phyloP scores from a whole-genome alignment of 306 rosid genomes.

The Cyclanthera cordifolia region DNA sequence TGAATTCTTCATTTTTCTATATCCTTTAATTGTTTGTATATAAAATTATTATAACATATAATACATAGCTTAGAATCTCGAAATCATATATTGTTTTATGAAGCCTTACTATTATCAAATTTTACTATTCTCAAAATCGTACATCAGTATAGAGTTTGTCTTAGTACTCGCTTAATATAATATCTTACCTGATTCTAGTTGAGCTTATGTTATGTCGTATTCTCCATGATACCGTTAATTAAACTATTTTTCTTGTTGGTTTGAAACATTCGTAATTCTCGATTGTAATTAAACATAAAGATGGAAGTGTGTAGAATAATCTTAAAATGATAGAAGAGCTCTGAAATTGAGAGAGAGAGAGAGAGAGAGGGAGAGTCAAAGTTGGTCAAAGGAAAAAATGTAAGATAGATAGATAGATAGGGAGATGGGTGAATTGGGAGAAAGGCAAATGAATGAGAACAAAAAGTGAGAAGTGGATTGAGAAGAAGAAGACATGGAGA shows the following conservation, averaged over 20 bases:
- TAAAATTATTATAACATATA: background rate
- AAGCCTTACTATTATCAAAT: background rate
- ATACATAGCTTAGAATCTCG: no score
- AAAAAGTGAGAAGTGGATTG: slow-evolving; percentile 39
- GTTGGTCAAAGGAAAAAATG: background rate
- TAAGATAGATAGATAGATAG: background rate
- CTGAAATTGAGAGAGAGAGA: slow-evolving; percentile 1
- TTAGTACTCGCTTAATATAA: background rate
- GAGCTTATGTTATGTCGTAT: no score
- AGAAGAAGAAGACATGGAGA: slow-evolving; percentile 39
- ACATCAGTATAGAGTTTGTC: background rate
- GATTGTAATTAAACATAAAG: background rate
- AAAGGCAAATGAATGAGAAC: slow-evolving; percentile 84
- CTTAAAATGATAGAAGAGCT: background rate
- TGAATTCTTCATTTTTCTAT: background rate
- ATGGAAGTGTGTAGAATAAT: background rate
- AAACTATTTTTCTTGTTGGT: no score
- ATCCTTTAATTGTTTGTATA: background rate
- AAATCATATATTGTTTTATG: background rate
- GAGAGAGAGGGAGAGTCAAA: background rate
- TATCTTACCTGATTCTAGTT: background rate
- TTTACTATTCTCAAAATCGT: background rate
- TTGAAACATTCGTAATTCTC: background rate
- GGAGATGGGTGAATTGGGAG: background rate
- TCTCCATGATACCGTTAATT: no score